Conservation (phyloP, 176 grass and related monocot species). For the Saccharum spontaneum region DNA sequence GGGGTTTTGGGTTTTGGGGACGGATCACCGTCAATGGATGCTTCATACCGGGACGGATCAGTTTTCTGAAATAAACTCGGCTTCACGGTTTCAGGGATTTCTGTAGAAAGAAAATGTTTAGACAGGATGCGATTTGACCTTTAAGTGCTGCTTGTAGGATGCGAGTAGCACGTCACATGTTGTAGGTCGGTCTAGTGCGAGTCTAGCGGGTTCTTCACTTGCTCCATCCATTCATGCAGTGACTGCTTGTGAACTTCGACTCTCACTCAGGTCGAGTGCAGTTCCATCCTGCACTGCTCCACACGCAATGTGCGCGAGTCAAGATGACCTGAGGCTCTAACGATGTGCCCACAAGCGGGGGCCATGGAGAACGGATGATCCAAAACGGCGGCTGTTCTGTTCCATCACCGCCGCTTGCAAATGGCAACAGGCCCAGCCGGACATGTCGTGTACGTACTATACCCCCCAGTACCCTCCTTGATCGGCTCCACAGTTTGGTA, state of each 20-base stretch:
- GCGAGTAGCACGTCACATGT: background rate
- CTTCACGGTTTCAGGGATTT: background rate
- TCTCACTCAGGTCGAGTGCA: background rate
- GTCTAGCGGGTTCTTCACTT: background rate
- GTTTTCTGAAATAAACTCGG: background rate
- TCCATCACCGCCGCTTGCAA: background rate
- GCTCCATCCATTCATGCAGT: background rate
- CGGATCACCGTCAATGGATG: background rate
- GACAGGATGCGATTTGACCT: background rate
- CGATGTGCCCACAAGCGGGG: background rate
- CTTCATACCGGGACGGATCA: background rate
- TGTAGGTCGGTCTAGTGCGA: background rate
- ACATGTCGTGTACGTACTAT: background rate
- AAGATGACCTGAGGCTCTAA: background rate
- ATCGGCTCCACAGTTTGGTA: slow-evolving; percentile 14
- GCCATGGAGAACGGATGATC: slow-evolving; percentile 7
- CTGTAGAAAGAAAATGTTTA: background rate
- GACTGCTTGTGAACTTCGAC: too few species aligned
- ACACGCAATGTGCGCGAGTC: background rate
- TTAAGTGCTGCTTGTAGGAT: too few species aligned
- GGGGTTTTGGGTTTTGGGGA: background rate
- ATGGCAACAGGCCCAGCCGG: background rate
- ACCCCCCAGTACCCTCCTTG: background rate
- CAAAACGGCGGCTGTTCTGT: background rate
- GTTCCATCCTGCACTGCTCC: background rate